Percentiles rank a stretch among this genome's conserved stretches.
These are phyloP conservation scores for Suillus luteus DNA, from an alignment of 768 basidiomycete species.

Conservation along the genomic window DNA sequence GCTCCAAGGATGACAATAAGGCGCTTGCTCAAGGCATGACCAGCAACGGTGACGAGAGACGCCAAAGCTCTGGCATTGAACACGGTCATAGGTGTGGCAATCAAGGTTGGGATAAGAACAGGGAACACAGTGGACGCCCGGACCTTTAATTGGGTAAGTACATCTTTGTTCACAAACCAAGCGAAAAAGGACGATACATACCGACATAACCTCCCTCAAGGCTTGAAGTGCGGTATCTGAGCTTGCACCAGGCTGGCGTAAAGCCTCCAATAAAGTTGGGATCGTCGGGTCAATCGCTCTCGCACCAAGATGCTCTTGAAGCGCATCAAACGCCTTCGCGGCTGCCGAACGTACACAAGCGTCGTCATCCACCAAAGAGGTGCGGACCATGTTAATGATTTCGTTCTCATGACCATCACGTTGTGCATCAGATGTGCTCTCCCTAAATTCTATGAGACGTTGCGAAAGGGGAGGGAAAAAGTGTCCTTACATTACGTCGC, in stretches of 20 bases:
- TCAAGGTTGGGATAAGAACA: conserved; percentile 91
- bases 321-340: conserved; percentile 83
- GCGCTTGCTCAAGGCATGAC: conserved; percentile 83
- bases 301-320: conserved; percentile 90
- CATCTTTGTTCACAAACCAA: background rate
- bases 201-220: conserved; percentile 90
- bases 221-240: conserved; percentile 97
- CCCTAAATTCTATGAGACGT: conserved; percentile 44
- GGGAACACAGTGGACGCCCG: conserved; percentile 97
- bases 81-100: conserved; percentile 85
- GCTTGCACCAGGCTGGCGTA: conserved; percentile 87
- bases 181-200: conserved; percentile 40
- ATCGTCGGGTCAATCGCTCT: conserved; percentile 97
- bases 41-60: conserved; percentile 92
- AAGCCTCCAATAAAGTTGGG: conserved; percentile 89
- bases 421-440: conserved; percentile 80
- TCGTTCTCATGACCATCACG: conserved; percentile 87
- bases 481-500: conserved; percentile 77
- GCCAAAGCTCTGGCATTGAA: conserved; percentile 94
- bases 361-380: conserved; percentile 87
- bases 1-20: conserved; percentile 77
- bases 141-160: conserved; percentile 51
- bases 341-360: conserved; percentile 85
- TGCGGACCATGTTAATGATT: conserved; percentile 83
- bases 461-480: background rate